Evolutionary conservation across 345 rosid genomes (phyloP).

Genomic region (Syzygium jambos): DNA sequence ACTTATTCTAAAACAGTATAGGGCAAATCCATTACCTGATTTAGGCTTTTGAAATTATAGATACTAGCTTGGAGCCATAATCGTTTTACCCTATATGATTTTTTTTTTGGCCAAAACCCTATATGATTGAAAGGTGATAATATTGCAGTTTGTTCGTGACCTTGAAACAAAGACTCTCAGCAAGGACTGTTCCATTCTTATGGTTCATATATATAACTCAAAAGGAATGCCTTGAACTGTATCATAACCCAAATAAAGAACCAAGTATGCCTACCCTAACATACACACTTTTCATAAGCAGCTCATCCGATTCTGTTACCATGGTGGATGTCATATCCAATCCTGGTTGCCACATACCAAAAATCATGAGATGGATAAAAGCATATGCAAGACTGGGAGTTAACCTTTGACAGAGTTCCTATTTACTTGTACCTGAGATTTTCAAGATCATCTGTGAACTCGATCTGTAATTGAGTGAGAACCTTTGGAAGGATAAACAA

Average conservation of each 20-base stretch:
- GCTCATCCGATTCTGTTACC: neutral
- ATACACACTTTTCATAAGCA: neutral
- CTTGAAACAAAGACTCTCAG: neutral
- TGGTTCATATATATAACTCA: neutral
- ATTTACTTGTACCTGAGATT: neutral
- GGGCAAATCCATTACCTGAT: neutral
- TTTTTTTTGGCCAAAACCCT: neutral
- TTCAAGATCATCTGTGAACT: neutral
- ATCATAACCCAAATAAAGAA: neutral
- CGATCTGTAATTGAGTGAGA: neutral
- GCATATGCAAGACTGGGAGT: neutral
- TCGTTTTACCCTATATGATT: neutral
- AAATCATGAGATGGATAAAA: neutral
- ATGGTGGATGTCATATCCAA: neutral
- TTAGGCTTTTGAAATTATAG: neutral
- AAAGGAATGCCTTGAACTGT: neutral
- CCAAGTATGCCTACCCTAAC: neutral
- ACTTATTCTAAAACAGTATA: neutral
- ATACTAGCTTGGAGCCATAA: neutral
- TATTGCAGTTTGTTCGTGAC: neutral
- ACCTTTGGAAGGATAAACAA: neutral
- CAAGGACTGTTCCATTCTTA: neutral
- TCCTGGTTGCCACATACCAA: neutral
- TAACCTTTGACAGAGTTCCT: neutral
- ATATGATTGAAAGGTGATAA: neutral